Conservation (phyloP, 805 yeast genomes). For the Zygosaccharomyces siamensis region DNA sequence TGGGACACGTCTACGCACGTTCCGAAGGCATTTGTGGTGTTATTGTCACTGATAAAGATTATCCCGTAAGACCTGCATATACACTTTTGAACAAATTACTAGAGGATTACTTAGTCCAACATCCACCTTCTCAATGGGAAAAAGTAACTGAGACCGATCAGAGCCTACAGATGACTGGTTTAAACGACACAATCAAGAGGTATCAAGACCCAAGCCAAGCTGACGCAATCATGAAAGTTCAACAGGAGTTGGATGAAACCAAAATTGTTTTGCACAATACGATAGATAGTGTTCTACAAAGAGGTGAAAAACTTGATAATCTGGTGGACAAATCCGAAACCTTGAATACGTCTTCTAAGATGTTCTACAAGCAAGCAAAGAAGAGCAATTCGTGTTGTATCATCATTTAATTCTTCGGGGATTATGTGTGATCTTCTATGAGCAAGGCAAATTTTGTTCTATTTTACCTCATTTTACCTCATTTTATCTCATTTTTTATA, state of each 20-base stretch:
- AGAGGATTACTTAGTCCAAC: conserved; percentile 83
- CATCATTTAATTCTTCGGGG: conserved; percentile 44
- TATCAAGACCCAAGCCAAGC: conserved; percentile 98
- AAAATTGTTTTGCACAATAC: conserved; percentile 94
- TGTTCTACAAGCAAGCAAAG: conserved; percentile 96
- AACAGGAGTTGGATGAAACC: conserved; percentile 96
- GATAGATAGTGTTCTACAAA: conserved; percentile 85
- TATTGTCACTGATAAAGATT: conserved; percentile 87
- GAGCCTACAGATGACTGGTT: conserved; percentile 38
- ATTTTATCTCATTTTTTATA: no score
- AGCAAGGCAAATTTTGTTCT: no score
- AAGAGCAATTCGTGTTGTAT: conserved; percentile 88
- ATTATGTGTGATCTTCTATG: background rate
- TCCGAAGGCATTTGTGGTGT: conserved; percentile 91
- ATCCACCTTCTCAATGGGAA: conserved; percentile 71
- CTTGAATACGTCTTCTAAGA: conserved; percentile 76
- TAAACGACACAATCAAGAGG: conserved; percentile 66
- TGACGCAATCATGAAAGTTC: conserved; percentile 94
- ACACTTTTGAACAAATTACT: conserved; percentile 83
- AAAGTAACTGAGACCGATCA: conserved; percentile 41
- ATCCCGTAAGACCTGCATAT: conserved; percentile 95
- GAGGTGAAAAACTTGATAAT: conserved; percentile 94
- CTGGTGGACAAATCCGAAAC: conserved; percentile 95
- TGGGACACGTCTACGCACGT: conserved; percentile 88
- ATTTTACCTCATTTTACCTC: background rate